phyloP scores from a whole-genome alignment of 345 rosid species.

The Aurinia saxatilis region DNA sequence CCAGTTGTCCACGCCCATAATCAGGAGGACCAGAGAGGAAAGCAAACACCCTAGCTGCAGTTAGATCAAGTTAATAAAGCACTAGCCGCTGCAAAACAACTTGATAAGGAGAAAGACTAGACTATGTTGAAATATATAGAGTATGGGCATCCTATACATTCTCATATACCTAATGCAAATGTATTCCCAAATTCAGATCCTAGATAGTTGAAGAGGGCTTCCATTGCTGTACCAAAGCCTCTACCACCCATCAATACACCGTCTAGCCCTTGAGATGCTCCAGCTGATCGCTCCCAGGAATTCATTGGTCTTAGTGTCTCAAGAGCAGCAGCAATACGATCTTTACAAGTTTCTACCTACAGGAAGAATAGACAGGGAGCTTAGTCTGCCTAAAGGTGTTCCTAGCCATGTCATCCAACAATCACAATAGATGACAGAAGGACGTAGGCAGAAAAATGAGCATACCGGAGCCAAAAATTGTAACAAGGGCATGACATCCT shows the following conservation, averaged over 20 bases:
- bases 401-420: background rate
- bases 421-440: background rate
- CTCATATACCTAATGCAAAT: constrained; percentile 76
- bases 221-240: constrained; percentile 98
- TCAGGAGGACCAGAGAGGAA: constrained; percentile 99
- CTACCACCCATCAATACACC: constrained; percentile 94
- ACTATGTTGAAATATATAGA: background rate
- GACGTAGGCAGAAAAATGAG: background rate
- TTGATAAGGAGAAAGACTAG: constrained; percentile 3
- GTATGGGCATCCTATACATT: constrained; percentile 11
- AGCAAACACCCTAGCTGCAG: constrained; percentile 92
- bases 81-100: background rate
- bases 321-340: constrained; percentile 80
- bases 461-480: constrained; percentile 92
- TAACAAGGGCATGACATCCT: constrained; percentile 87
- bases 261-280: constrained; percentile 69
- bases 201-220: constrained; percentile 80
- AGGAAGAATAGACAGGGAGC: background rate
- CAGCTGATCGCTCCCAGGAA: constrained; percentile 92
- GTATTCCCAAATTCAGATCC: constrained; percentile 96
- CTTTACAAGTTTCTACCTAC: constrained; percentile 91
- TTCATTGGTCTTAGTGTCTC: constrained; percentile 94
- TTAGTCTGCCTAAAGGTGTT: background rate
- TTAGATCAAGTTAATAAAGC: constrained; percentile 21
- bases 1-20: constrained; percentile 96